These are phyloP conservation scores for Diospyros lotus DNA, from an alignment of 148 eudicot species.

Conservation along the genomic window DNA sequence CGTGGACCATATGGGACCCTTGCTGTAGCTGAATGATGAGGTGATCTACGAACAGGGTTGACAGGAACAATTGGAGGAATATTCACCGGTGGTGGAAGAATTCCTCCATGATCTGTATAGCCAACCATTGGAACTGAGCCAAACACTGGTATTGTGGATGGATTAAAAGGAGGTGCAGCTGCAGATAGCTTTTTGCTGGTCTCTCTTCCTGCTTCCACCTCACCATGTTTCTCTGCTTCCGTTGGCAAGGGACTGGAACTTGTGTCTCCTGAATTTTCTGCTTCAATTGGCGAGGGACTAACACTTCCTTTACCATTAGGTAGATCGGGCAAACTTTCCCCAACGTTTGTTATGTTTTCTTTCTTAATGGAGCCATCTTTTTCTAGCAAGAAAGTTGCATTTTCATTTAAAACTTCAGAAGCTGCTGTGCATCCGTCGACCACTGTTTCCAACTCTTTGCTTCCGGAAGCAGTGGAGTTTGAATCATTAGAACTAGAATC, in stretches of 20 bases:
- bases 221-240: constrained; percentile 44
- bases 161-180: constrained; percentile 87
- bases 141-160: constrained; percentile 58
- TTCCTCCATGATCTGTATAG: constrained; percentile 66
- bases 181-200: constrained; percentile 76
- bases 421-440: constrained; percentile 12
- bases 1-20: constrained; percentile 96
- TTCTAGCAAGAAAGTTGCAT: constrained; percentile 10
- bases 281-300: constrained; percentile 27
- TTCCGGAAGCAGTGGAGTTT: constrained; percentile 13
- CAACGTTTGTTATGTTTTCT: constrained; percentile 17
- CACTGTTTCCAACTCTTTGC: constrained; percentile 19
- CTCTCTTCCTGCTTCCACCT: constrained; percentile 56
- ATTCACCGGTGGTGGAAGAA: constrained; percentile 78
- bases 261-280: constrained; percentile 28
- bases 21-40: constrained; percentile 90
- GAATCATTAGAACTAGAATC: constrained; percentile 15
- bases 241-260: constrained; percentile 22
- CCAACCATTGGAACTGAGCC: constrained; percentile 56
- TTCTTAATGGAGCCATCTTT: constrained; percentile 13
- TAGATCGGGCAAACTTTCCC: constrained; percentile 4
- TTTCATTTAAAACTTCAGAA: constrained; percentile 15
- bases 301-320: constrained; percentile 1
- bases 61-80: constrained; percentile 67
- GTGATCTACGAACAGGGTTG: constrained; percentile 75